These are phyloP conservation scores for Viola pubescens DNA, from an alignment of 441 rosid species.

Conservation along the genomic window DNA sequence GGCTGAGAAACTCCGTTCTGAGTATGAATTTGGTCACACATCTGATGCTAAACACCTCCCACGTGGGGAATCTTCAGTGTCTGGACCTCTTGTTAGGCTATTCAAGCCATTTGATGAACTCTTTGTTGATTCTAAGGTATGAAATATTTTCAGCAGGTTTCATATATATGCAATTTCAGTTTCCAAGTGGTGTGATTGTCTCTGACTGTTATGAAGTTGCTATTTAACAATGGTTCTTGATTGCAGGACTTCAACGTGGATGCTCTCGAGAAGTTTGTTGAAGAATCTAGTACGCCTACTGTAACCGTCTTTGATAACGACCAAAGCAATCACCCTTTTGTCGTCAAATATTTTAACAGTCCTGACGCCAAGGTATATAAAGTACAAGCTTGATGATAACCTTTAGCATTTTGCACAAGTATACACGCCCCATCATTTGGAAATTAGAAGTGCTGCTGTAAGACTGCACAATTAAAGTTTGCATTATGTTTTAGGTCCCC, in stretches of 20 bases:
- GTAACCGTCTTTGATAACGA: slow-evolving; percentile 73
- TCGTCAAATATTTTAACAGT: slow-evolving; percentile 72
- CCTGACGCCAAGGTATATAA: slow-evolving; percentile 53
- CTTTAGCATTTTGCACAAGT: too few relatives aligned
- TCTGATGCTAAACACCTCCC: slow-evolving; percentile 82
- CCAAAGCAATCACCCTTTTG: slow-evolving; percentile 70
- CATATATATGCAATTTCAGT: background rate
- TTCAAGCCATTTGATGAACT: slow-evolving; percentile 97
- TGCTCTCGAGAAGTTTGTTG: slow-evolving; percentile 68
- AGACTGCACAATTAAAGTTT: too few relatives aligned
- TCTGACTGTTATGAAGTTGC: background rate
- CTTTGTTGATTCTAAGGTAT: slow-evolving; percentile 76
- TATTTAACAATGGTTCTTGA: slow-evolving; percentile 16
- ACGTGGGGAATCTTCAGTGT: slow-evolving; percentile 69
- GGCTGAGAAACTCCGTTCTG: slow-evolving; percentile 80
- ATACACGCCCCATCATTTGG: too few relatives aligned
- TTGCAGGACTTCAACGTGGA: slow-evolving; percentile 66
- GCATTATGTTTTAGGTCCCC: too few relatives aligned
- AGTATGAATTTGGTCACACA: slow-evolving; percentile 84
- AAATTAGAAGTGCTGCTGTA: too few relatives aligned
- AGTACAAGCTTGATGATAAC: too few relatives aligned
- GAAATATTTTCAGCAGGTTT: background rate
- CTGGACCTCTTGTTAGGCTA: slow-evolving; percentile 82
- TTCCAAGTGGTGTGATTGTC: background rate
- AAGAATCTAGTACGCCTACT: slow-evolving; percentile 59